Conservation (phyloP, 208 protist species). For the Wallacemonas collosoma region DNA sequence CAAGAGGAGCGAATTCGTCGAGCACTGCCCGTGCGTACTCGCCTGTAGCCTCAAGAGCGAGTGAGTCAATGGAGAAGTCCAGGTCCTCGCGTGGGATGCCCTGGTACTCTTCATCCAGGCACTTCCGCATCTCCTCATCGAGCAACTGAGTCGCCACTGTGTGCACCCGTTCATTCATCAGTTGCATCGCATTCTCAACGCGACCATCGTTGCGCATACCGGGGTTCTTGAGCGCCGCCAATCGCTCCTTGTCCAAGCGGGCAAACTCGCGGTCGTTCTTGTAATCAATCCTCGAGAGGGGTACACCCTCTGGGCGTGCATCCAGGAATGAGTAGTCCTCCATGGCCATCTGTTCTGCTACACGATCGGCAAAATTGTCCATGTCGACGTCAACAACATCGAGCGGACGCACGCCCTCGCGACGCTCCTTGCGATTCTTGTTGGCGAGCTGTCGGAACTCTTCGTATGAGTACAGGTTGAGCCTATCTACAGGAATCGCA, state of each 20-base stretch:
- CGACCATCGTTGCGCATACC: conserved; percentile 16
- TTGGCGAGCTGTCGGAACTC: conserved; percentile 27
- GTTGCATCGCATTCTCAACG: conserved; percentile 18
- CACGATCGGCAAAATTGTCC: conserved; percentile 42
- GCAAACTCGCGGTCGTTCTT: conserved; percentile 11
- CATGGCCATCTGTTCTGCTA: conserved; percentile 22
- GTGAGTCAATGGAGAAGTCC: conserved; percentile 25
- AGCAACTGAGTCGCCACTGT: conserved; percentile 27
- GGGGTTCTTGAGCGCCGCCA: conserved; percentile 17
- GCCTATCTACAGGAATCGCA: conserved; percentile 28
- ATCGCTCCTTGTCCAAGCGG: conserved; percentile 24
- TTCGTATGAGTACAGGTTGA: conserved; percentile 32
- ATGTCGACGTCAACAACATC: conserved; percentile 26
- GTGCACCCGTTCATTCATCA: conserved; percentile 32
- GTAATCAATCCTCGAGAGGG: conserved; percentile 14
- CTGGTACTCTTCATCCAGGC: conserved; percentile 28
- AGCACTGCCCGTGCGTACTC: conserved; percentile 13
- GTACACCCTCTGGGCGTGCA: conserved; percentile 30
- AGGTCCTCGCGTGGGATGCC: conserved; percentile 35
- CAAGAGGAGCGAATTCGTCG: neutral
- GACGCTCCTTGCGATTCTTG: conserved; percentile 19
- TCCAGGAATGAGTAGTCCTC: conserved; percentile 22
- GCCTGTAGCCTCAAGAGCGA: neutral
- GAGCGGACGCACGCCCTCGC: conserved; percentile 12
- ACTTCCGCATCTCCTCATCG: conserved; percentile 17